Evolutionary conservation across 2,329 filamentous ascomycete species (phyloP), one percentile per base, ranked within the genome.

Genomic region (Cercospora canescens): DNA sequence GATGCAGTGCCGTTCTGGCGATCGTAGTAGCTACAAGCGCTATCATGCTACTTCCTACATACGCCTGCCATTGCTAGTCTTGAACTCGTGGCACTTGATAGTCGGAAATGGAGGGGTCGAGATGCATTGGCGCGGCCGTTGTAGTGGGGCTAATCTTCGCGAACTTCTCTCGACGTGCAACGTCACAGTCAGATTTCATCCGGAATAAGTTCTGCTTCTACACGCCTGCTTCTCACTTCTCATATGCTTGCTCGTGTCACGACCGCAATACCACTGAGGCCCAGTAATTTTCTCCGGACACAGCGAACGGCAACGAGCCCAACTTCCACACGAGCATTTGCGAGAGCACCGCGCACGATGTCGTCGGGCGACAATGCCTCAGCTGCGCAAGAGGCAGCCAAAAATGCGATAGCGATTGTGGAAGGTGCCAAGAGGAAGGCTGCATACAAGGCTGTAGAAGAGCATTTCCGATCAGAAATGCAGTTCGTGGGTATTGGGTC

Each of bases 401-500:
- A 64, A 32, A 39, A 52, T 39, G 59, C 62, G 24, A 57, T 39
- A 6, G 54, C 55, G 5, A 57, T 35, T 18, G 79, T 94, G 71
- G 91, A 94, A 79, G 82, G 85, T 37, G 91, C 92, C 68, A 95
- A 95, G 81, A 87, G 88, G 73, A 85, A 87, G 48, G 92, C 92
- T 60, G 92, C 91, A 69, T 88, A 85, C 78, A 88, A 87, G 72
- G 92, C 92, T 57, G 91, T 94, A 52, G 82, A 85, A 62, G 89
- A 93, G 67, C 88, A 93, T 80, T 90, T 94, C 74, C 83, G 84
- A 63, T 83, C 85, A 48, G 79, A 81, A 45, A 86, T 87, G 81
- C 85, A 81, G 63, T 89, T 87, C 75, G 84, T 94, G 71, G 92
- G 92, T 72, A 94, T 95, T 78, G 92, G 92, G 69, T 93, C 90